Evolutionary conservation across 202 grass and related monocot genomes (phyloP).

Genomic region (Alloteropsis angusta): DNA sequence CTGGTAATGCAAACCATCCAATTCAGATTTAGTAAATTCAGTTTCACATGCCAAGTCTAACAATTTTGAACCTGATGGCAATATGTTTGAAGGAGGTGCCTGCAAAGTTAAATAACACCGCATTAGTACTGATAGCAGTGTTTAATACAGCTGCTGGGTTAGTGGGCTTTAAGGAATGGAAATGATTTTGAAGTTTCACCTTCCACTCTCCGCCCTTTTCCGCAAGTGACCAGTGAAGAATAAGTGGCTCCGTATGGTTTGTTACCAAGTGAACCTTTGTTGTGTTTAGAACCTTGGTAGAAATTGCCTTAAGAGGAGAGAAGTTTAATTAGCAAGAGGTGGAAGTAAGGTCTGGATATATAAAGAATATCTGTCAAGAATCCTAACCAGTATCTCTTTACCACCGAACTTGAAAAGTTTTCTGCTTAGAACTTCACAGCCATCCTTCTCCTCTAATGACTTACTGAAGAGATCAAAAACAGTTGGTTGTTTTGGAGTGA

Average conservation of each 20-base stretch:
- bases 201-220: constrained; percentile 62
- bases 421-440: constrained; percentile 49
- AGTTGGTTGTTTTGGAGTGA: constrained; percentile 42
- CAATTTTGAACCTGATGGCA: constrained; percentile 64
- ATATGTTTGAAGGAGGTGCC: constrained; percentile 56
- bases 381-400: constrained; percentile 76
- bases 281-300: constrained; percentile 48
- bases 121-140: background rate
- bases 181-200: constrained; percentile 28
- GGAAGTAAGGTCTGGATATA: constrained; percentile 16
- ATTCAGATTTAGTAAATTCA: constrained; percentile 41
- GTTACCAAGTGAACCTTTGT: constrained; percentile 76
- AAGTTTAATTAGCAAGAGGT: constrained; percentile 31
- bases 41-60: constrained; percentile 76
- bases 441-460: constrained; percentile 43
- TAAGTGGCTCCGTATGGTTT: constrained; percentile 48
- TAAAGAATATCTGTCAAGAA: constrained; percentile 22
- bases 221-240: constrained; percentile 84
- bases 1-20: constrained; percentile 62
- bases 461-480: constrained; percentile 59
- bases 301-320: constrained; percentile 54
- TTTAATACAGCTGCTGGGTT: constrained; percentile 2
- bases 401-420: constrained; percentile 62
- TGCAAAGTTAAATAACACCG: constrained; percentile 33
- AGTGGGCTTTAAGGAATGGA: background rate